A percentile compares a stretch with the other conserved stretches of the same genome.
phyloP scores from a whole-genome alignment of 83 land plant species.

The Diphasiastrum complanatum region DNA sequence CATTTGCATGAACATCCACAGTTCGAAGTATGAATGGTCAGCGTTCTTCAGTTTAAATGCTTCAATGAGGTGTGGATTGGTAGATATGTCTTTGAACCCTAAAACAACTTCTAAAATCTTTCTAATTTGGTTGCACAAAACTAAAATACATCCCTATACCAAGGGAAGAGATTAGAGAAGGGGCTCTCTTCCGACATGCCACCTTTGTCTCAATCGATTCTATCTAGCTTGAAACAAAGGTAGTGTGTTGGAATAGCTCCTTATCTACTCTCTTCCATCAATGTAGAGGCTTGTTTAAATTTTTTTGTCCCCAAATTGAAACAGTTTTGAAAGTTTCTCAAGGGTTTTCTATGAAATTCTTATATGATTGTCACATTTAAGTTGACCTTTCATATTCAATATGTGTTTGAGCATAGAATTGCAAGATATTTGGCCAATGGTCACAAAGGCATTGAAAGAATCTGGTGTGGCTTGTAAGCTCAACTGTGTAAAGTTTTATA shows the following conservation, averaged over 20 bases:
- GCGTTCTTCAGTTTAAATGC: no score
- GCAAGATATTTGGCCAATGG: slow-evolving; percentile 82
- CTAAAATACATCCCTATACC: no score
- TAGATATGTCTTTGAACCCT: no score
- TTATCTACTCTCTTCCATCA: slow-evolving; percentile 78
- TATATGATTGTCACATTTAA: background rate
- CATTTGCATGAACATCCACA: no score
- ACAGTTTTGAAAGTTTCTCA: background rate
- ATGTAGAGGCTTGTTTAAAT: slow-evolving; percentile 54
- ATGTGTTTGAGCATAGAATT: slow-evolving; percentile 61
- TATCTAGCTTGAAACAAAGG: slow-evolving; percentile 68
- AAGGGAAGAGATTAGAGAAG: no score
- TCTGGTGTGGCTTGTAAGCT: slow-evolving; percentile 57
- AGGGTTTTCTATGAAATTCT: background rate
- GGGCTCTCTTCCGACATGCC: slow-evolving; percentile 74
- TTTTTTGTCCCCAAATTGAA: background rate
- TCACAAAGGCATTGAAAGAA: slow-evolving; percentile 63
- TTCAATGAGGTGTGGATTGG: no score
- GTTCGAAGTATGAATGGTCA: no score
- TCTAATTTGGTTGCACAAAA: no score
- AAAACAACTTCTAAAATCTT: no score
- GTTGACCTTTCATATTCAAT: background rate
- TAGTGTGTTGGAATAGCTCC: slow-evolving; percentile 85
- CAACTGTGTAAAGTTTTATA: no score
- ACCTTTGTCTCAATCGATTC: slow-evolving; percentile 73